Evolutionary conservation across 2,329 filamentous ascomycete species (phyloP).

Genomic region (Aspergillus udagawae): DNA sequence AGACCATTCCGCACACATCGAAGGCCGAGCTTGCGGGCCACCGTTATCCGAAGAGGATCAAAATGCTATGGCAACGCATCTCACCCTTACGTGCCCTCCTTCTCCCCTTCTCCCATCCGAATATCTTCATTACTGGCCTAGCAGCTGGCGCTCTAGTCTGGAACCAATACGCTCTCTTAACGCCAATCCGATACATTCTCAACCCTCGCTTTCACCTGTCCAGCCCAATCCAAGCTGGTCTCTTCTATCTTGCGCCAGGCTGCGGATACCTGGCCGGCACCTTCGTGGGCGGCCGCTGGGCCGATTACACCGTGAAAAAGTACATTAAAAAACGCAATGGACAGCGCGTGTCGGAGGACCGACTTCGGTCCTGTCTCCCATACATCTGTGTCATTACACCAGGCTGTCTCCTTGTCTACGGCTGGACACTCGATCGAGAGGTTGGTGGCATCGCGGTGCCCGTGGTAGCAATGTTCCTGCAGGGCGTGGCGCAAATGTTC

Average conservation of each 20-base stretch:
- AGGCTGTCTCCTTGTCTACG: slow-evolving; percentile 63
- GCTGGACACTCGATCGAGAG: slow-evolving; percentile 57
- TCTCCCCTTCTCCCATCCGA: slow-evolving; percentile 63
- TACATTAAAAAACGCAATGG: slow-evolving; percentile 58
- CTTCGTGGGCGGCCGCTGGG: slow-evolving; percentile 68
- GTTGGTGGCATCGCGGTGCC: slow-evolving; percentile 56
- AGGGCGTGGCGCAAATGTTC: slow-evolving; percentile 70
- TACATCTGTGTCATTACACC: slow-evolving; percentile 59
- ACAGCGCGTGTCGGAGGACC: slow-evolving; percentile 63
- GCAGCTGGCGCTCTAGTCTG: slow-evolving; percentile 63
- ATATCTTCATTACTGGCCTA: slow-evolving; percentile 60
- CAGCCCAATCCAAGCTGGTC: slow-evolving; percentile 61
- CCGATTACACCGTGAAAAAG: slow-evolving; percentile 62
- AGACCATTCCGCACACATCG: slow-evolving; percentile 66
- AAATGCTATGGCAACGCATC: slow-evolving; percentile 58
- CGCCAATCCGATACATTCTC: slow-evolving; percentile 67
- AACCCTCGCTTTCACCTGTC: slow-evolving; percentile 69
- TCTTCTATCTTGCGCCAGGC: slow-evolving; percentile 73
- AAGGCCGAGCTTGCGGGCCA: slow-evolving; percentile 59
- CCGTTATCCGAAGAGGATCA: slow-evolving; percentile 45
- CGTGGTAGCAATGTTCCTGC: slow-evolving; percentile 69
- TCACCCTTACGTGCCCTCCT: slow-evolving; percentile 62
- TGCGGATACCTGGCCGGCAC: slow-evolving; percentile 66
- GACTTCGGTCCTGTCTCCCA: slow-evolving; percentile 56
- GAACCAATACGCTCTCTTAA: slow-evolving; percentile 70